A percentile compares a stretch with the other conserved stretches of the same genome.
phyloP scores from a whole-genome alignment of 352 stramenopile species.

The Globisporangium orthogonon region DNA sequence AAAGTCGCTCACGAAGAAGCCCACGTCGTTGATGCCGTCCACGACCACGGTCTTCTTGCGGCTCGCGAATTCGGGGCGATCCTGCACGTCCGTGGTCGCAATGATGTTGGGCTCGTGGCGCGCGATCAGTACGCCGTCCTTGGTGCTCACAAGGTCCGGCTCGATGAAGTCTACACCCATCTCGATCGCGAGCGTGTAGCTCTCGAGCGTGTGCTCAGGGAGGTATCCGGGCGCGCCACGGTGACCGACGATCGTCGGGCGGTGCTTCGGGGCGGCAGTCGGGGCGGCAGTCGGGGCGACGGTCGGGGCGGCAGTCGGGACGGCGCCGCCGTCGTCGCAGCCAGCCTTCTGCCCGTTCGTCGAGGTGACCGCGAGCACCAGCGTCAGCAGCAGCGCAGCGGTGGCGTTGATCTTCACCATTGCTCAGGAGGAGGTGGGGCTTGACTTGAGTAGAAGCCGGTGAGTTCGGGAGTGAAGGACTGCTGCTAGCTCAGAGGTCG shows the following conservation, averaged over 20 bases:
- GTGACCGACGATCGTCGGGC: constrained; percentile 33
- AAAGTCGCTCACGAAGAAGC: constrained; percentile 91
- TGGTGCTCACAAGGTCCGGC: constrained; percentile 86
- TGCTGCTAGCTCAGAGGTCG: no score
- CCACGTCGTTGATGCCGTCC: constrained; percentile 43
- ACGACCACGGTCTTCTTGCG: constrained; percentile 51
- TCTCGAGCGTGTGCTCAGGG: constrained; percentile 86
- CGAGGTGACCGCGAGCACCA: constrained; percentile 23
- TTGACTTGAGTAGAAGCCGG: constrained; percentile 2
- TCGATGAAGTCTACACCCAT: constrained; percentile 89
- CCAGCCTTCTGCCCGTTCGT: constrained; percentile 16
- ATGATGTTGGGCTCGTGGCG: constrained; percentile 88
- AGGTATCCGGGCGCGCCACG: constrained; percentile 86
- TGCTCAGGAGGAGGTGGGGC: neutral
- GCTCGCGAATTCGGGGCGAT: constrained; percentile 64
- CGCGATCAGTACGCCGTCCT: constrained; percentile 76
- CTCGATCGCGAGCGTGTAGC: constrained; percentile 87
- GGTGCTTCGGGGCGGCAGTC: neutral
- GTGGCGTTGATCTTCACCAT: constrained; percentile 58
- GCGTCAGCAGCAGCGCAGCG: constrained; percentile 21
- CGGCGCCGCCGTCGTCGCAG: constrained; percentile 25
- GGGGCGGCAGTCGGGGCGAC: constrained; percentile 1
- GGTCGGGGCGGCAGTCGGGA: constrained; percentile 22
- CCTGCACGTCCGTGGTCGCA: constrained; percentile 84
- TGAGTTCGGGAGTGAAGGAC: constrained; percentile 1